Conservation (phyloP, 2,329 filamentous ascomycete species). For the Fusarium burgessii region DNA sequence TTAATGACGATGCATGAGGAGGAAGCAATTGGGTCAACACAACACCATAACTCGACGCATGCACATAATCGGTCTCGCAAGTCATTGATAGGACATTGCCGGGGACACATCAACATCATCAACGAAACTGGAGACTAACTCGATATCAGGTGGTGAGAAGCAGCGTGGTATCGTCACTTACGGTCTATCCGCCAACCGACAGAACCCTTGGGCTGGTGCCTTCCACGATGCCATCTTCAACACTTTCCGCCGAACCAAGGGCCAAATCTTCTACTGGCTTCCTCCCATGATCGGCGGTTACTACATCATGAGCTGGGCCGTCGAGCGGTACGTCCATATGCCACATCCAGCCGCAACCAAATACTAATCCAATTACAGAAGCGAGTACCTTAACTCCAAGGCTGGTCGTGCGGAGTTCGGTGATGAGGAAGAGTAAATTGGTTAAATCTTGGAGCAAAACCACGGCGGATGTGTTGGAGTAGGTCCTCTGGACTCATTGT, state of each 20-base stretch:
- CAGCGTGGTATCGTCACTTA: slow-evolving; percentile 77
- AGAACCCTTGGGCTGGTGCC: slow-evolving; percentile 85
- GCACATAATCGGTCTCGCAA: background rate
- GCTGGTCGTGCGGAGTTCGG: slow-evolving; percentile 70
- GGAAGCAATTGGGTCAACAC: slow-evolving; percentile 34
- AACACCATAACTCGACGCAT: background rate
- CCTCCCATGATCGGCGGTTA: slow-evolving; percentile 85
- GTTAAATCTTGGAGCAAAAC: slow-evolving; percentile 23
- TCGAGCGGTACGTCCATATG: slow-evolving; percentile 75
- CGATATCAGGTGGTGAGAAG: slow-evolving; percentile 64
- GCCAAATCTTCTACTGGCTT: slow-evolving; percentile 89
- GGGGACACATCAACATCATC: background rate
- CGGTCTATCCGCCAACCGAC: slow-evolving; percentile 86
- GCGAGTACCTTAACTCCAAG: slow-evolving; percentile 86
- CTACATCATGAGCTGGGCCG: slow-evolving; percentile 89
- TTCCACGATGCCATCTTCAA: slow-evolving; percentile 92
- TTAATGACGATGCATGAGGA: slow-evolving; percentile 25
- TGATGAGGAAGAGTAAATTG: slow-evolving; percentile 59
- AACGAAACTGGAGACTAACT: slow-evolving; percentile 39
- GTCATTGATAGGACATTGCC: background rate
- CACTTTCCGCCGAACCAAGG: slow-evolving; percentile 85
- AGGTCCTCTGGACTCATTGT: slow-evolving; percentile 53
- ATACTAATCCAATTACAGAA: slow-evolving; percentile 61
- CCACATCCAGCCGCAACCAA: no score
- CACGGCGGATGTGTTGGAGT: slow-evolving; percentile 45